Evolutionary conservation across 2,329 filamentous ascomycete species (phyloP).

Genomic region (Cryphonectria naterciae): DNA sequence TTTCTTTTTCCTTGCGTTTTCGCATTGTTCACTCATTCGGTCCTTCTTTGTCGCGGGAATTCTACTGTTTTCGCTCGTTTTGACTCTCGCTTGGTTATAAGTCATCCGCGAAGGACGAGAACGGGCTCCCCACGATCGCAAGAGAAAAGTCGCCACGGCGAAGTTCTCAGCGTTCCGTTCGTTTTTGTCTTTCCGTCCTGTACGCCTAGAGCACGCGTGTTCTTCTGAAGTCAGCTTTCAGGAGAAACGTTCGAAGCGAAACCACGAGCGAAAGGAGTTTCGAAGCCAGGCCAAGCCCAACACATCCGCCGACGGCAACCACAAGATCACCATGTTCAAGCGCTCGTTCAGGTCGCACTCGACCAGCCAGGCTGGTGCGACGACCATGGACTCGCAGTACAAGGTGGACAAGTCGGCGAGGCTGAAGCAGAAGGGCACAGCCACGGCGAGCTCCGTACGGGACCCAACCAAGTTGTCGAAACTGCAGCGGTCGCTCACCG

Average conservation of each 20-base stretch:
- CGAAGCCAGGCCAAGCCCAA: conserved; percentile 22
- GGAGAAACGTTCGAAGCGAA: conserved; percentile 23
- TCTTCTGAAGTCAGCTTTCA: conserved; percentile 26
- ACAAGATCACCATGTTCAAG: conserved; percentile 77
- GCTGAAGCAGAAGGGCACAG: conserved; percentile 67
- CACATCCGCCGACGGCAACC: conserved; percentile 19
- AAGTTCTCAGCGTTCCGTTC: conserved; percentile 43
- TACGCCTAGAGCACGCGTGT: conserved; percentile 38
- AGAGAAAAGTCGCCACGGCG: conserved; percentile 26
- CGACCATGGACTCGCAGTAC: conserved; percentile 43
- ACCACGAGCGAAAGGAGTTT: conserved; percentile 25
- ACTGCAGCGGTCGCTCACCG: conserved; percentile 80
- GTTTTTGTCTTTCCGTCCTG: conserved; percentile 37
- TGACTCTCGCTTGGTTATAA: conserved; percentile 44
- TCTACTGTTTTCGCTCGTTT: conserved; percentile 52
- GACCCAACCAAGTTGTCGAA: conserved; percentile 81
- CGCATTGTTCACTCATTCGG: conserved; percentile 43
- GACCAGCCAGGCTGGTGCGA: conserved; percentile 41
- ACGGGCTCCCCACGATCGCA: conserved; percentile 24
- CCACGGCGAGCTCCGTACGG: conserved; percentile 51
- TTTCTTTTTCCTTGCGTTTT: conserved; percentile 32
- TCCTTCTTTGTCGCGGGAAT: conserved; percentile 38
- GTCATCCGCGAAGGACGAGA: conserved; percentile 29
- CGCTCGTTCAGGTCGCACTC: conserved; percentile 84
- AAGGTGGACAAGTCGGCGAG: conserved; percentile 88